Conservation (phyloP, 345 rosid genomes). For the Hibiscus mutabilis region DNA sequence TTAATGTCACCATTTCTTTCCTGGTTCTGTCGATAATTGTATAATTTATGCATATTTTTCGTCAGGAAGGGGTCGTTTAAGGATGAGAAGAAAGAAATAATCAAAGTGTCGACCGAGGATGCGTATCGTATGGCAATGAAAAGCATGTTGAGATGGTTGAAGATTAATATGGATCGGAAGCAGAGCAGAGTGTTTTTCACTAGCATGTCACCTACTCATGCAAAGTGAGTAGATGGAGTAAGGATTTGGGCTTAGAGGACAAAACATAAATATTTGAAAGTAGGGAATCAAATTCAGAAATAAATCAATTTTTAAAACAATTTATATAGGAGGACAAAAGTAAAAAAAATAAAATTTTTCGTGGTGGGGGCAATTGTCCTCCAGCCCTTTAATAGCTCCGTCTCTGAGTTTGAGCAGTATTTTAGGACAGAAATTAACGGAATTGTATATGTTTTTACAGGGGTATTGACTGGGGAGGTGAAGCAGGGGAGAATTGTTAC, state of each 20-base stretch:
- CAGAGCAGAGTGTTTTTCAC: slow-evolving; percentile 85
- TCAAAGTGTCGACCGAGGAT: slow-evolving; percentile 58
- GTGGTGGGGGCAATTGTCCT: no score
- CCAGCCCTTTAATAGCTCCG: no score
- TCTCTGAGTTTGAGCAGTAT: no score
- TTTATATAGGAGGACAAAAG: no score
- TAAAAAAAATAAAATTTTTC: no score
- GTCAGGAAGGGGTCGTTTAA: slow-evolving; percentile 81
- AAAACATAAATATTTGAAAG: no score
- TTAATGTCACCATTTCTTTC: background rate
- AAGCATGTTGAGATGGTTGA: slow-evolving; percentile 80
- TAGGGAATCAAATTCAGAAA: no score
- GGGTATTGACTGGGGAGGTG: slow-evolving; percentile 82
- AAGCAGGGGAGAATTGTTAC: slow-evolving; percentile 57
- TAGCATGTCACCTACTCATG: slow-evolving; percentile 94
- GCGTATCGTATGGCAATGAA: slow-evolving; percentile 85
- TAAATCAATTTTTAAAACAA: no score
- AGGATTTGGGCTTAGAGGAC: no score
- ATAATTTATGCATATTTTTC: background rate
- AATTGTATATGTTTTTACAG: slow-evolving; percentile 22
- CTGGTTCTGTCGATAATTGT: background rate
- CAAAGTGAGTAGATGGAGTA: slow-evolving; percentile 70
- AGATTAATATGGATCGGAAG: slow-evolving; percentile 63
- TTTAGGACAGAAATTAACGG: no score
- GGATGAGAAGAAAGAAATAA: slow-evolving; percentile 54